Evolutionary conservation across 1,284 basidiomycete species (phyloP), one percentile per base, ranked within the genome.

Genomic region (Apiotrichum veenhuisii): DNA sequence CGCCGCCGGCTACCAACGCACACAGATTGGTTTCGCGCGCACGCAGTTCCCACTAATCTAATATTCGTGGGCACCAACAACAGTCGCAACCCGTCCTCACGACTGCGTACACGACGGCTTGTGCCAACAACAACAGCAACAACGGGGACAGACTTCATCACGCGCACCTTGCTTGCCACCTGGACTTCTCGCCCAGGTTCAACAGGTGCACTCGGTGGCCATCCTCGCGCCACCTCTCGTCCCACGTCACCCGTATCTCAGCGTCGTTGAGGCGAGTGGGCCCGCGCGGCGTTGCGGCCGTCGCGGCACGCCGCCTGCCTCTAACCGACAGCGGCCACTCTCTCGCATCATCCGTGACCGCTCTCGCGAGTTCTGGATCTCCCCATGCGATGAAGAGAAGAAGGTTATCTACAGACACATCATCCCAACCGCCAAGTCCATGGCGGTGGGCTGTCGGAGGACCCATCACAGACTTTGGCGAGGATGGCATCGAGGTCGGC

Each of bases 371-470:
- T 20, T 37, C 33, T 22, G 36, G 36, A 38, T 34, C 46, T n/a
- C 12, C 47, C 15, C 50, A 55, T 55, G 54, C 43, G 49, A 55
- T 55, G 54, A 57, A 52, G 50, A 34, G 41, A 23, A 33, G 50
- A 41, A 23, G 43, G 38, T 20, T 20, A 22, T n/a, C 43, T 15
- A n/a, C 50, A 41, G 49, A 51, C 11, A 36, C 20, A 26, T 11
- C 9, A 25, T 15, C 44, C 40, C 42, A 22, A 44, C 52, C 33
- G 46, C 41, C 51, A 43, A 49, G 43, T 40, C 45, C 49, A 46
- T 63, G 61, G 61, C 61, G 61, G 20, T 63, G 61, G 61, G 48
- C 41, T 27, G 37, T 63, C 10, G 61, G 61, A 17, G 61, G 61
- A 2, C 61, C 61, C 53, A 63, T 63, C 51, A 59, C 54, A 26